A percentile compares a stretch with the other conserved stretches of the same genome.
Evolutionary conservation across 139 green algal genomes (phyloP).

Genomic region (Mesotaenium endlicherianum): DNA sequence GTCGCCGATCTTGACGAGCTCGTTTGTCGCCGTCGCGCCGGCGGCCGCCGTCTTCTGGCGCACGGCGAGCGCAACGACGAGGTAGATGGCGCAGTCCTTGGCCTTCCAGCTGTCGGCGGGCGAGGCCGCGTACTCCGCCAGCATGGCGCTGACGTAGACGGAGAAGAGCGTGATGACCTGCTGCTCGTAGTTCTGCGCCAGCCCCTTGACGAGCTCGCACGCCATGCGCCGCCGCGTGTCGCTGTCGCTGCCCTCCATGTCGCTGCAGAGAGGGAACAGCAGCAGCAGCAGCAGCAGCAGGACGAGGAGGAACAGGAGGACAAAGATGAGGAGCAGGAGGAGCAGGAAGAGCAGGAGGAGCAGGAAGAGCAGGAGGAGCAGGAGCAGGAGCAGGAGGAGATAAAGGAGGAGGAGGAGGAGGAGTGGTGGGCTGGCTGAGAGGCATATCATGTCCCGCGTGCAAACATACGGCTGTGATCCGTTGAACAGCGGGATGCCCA

Average conservation of each 20-base stretch:
- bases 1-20: constrained; percentile 84
- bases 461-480: too few relatives aligned
- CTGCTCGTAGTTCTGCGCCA: constrained; percentile 39
- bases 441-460: too few relatives aligned
- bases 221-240: constrained; percentile 89
- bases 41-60: constrained; percentile 74
- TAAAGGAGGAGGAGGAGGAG: not conserved
- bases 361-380: not conserved
- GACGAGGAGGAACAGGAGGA: not conserved
- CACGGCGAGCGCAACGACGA: constrained; percentile 89
- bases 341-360: not conserved
- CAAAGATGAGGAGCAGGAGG: not conserved
- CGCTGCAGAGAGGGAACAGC: constrained; percentile 50
- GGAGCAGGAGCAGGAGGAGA: not conserved
- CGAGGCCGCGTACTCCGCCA: constrained; percentile 69
- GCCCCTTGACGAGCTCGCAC: constrained; percentile 81
- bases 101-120: constrained; percentile 74
- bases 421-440: not conserved
- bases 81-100: constrained; percentile 95
- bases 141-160: constrained; percentile 70
- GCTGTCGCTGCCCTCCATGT: constrained; percentile 90
- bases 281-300: not conserved
- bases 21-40: constrained; percentile 85
- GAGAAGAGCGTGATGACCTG: constrained; percentile 78
- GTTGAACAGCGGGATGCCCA: too few relatives aligned